Base-by-base conservation (phyloP, 805 yeast species). In the Ogataea nonfermentans region DNA sequence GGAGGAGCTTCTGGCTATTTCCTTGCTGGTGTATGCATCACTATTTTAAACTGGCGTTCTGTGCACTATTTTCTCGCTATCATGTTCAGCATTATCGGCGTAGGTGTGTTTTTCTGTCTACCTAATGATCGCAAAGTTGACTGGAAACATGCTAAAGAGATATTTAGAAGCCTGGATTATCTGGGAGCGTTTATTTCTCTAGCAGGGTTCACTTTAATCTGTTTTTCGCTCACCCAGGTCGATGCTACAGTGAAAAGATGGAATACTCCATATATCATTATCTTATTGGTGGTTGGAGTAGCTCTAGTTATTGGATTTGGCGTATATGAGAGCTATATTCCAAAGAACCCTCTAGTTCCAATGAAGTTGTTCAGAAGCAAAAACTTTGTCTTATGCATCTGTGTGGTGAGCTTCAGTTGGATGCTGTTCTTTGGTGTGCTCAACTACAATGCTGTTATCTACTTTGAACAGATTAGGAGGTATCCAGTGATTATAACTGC, bases 311-410 rank as follows among this genome's bases (percentile, higher is more conserved):
- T 54, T 1, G 52, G 40, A 0, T 63, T 70, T 32, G 61, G 60
- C 3, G 9, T 66, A 7, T 71, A 65, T 46, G 77, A 74, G 51
- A 30, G 48, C 3, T 63, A 63, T 29, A 40, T 68, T 1, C 70
- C 76, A 1, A 30, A 43, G 29, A 49, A 55, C n/a, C 77, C 78
- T n/a, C 50, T 73, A 13, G 68, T 73, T 70, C 78, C 78, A 9
- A 63, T 71, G 65, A 38, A 43, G 25, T 53, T 73, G 41, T 73
- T 73, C 67, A 59, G 52, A 31, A 63, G 53, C 37, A 56, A 47
- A 19, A 65, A 67, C 27, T 73, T 73, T 33, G 54, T 65, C 11
- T 28, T 70, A 2, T 55, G 65, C 36, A 68, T 72, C 71, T 37
- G 56, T 4, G 55, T 69, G 34, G 52, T 62, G 7, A 41, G 60